Base-by-base conservation (phyloP, 257 asterid genomes). In the Scutellaria minor region DNA sequence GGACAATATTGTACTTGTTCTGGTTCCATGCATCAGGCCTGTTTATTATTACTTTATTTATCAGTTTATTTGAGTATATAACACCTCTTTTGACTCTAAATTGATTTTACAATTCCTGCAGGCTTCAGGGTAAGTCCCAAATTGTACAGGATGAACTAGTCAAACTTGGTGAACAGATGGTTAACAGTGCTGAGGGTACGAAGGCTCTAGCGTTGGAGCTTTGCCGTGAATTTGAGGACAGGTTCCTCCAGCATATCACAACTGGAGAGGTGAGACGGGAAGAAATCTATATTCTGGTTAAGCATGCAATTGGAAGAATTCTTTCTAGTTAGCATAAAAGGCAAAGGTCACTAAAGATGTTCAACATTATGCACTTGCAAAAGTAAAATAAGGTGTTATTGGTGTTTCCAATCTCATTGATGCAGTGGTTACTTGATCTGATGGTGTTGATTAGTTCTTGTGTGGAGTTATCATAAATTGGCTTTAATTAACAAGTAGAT, bases 191-290 rank as follows among this genome's bases (percentile, higher is more conserved):
- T 59, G 99, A 95, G 83, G 99, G 99, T 67, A 92, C 98, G 11
- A 85, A 84, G 73, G 99, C 99, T 50, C 83, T 95, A 73, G 99
- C 99, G 47, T 78, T 95, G 86, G 99, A 95, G 80, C 98, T 92
- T 64, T 95, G 99, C 86, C 96, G 99, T 63, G 99, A 95, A 82
- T 95, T 92, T 77, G 99, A 95, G 90, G 99, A 95, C 79, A 95
- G 90, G 86, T 95, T 95, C 84, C 99, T 95, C 79, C 96, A 78
- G 87, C 99, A 95, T 76, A 92, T 95, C 71, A 85, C 85, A 9
- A 86, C 93, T 3, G 98, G 99, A 73, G 98, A 80, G 84, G 84
- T 80, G 64, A 76, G 73, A 56, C 10, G 14, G 47, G 53, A 77
- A 68, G 31, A 53, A 47, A 55, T 51, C 55, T 59, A 10, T 68